Percentiles rank a stretch among this genome's conserved stretches.
These are phyloP conservation scores for Ramaria sp. DNA, from an alignment of 768 basidiomycete genomes.

Conservation along the genomic window DNA sequence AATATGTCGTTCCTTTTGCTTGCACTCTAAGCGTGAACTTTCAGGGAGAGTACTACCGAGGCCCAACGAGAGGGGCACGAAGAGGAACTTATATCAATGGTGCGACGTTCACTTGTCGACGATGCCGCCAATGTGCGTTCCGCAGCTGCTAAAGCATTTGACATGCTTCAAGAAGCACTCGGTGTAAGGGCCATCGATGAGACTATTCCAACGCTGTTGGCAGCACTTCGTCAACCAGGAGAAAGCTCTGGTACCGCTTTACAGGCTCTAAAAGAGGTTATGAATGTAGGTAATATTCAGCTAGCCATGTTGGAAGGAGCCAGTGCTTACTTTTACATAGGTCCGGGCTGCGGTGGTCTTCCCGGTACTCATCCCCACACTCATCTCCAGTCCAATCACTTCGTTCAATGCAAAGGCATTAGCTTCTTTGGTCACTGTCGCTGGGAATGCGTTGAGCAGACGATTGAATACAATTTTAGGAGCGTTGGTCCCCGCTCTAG, in stretches of 20 bases:
- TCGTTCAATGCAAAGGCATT: slow-evolving; percentile 92
- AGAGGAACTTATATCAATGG: slow-evolving; percentile 76
- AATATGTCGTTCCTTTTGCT: neutral
- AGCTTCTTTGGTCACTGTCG: slow-evolving; percentile 85
- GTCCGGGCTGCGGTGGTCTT: slow-evolving; percentile 92
- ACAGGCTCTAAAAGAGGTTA: slow-evolving; percentile 87
- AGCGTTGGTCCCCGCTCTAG: slow-evolving; percentile 68
- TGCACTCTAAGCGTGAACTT: slow-evolving; percentile 10
- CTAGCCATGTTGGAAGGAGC: neutral
- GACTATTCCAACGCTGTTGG: slow-evolving; percentile 89
- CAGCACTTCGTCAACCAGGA: slow-evolving; percentile 88
- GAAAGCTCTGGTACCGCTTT: slow-evolving; percentile 92
- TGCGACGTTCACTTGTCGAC: slow-evolving; percentile 80
- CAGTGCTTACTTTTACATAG: slow-evolving; percentile 26
- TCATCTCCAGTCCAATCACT: slow-evolving; percentile 84
- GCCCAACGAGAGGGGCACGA: slow-evolving; percentile 80
- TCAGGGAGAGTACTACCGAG: slow-evolving; percentile 75
- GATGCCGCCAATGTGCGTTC: slow-evolving; percentile 75
- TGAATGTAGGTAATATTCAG: slow-evolving; percentile 50
- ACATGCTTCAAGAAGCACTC: slow-evolving; percentile 84
- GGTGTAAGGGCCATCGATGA: slow-evolving; percentile 90
- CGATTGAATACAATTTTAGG: slow-evolving; percentile 69
- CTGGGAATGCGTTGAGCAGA: slow-evolving; percentile 80
- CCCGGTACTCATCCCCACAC: slow-evolving; percentile 91
- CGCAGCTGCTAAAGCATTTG: slow-evolving; percentile 84